Evolutionary conservation across 2,329 filamentous ascomycete genomes (phyloP), one percentile per base, ranked within the genome.

Genomic region (Penicillium sp.): DNA sequence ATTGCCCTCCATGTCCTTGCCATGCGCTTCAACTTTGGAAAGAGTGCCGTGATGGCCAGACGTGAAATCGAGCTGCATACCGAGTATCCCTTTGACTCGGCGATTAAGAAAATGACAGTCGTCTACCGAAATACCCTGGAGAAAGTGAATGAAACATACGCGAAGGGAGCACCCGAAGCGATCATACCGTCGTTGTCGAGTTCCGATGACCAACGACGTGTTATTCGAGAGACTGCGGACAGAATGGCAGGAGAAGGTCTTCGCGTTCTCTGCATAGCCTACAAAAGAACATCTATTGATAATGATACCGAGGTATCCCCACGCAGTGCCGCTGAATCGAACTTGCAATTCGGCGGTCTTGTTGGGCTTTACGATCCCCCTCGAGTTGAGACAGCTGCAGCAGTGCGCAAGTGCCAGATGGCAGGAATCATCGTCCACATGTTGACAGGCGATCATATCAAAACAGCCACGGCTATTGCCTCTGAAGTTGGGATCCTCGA

Each of bases 1-100:
- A 88, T 89, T 61, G 88, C 88, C 6, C 83, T 90, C 2, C 86
- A 89, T 61, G 86, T 90, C 7, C 88, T 90, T 67, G 85, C 86
- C 1, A 81, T 85, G 68, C 84, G 88, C 24, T 89, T 90, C 67
- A 74, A 82, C 17, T 82, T 79, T 60, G 80, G 80, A 22, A 83
- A 82, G 62, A 78, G 75, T n/a, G 68, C 72, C 2, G 73, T 83
- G 4, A 69, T 88, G n/a, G 49, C 57, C 2, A 51, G 51, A 13
- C 55, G 60, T 1, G 57, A 62, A 12, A 50, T 74, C 6, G n/a
- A 65, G 6, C 65, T 73, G 9, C 61, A 66, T n/a, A 82, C 83
- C 0, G 88, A 89, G 67, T 88, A 87, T 61, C 85, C 87, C 0
- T 89, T 89, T 70, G 87, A 89, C 69, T 88, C 84, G 26, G 82